Percentiles rank a stretch among this genome's conserved stretches.
Conservation (phyloP, 2,329 filamentous ascomycete species). For the Zymoseptoria crescenta region DNA sequence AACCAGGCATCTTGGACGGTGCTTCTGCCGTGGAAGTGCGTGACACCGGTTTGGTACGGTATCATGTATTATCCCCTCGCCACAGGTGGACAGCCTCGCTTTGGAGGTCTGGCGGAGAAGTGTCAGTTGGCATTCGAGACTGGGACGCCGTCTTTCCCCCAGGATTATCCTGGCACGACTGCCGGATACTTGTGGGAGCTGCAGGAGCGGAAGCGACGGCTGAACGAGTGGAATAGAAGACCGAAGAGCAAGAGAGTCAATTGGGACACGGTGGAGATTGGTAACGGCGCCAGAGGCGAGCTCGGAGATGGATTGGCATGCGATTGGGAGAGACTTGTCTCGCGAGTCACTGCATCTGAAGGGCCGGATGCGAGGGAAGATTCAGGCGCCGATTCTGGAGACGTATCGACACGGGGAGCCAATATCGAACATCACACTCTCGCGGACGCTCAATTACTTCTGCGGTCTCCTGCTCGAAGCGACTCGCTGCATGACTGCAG, state of each 20-base stretch:
- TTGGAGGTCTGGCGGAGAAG: conserved; percentile 73
- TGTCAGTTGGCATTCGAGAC: conserved; percentile 77
- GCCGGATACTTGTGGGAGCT: conserved; percentile 74
- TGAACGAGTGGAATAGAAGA: conserved; percentile 62
- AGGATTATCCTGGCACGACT: conserved; percentile 70
- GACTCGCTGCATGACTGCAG: conserved; percentile 21
- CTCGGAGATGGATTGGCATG: conserved; percentile 74
- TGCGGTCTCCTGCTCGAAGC: not conserved
- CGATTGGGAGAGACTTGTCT: conserved; percentile 68
- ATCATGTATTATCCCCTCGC: conserved; percentile 75
- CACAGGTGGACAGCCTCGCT: conserved; percentile 70
- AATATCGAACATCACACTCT: not conserved
- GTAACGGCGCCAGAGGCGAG: conserved; percentile 68
- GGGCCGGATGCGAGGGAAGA: not conserved
- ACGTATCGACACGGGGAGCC: not conserved
- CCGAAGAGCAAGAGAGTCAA: conserved; percentile 75
- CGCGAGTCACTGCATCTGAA: not conserved
- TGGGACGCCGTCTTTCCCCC: conserved; percentile 73
- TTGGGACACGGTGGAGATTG: conserved; percentile 68
- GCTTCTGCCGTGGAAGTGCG: conserved; percentile 83
- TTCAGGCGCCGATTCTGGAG: not conserved
- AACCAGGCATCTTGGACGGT: conserved; percentile 69
- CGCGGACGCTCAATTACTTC: not conserved
- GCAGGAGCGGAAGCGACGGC: conserved; percentile 52
- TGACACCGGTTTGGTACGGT: conserved; percentile 76